Base-by-base conservation (phyloP, 768 basidiomycete genomes). In the Lentinula lateritia region DNA sequence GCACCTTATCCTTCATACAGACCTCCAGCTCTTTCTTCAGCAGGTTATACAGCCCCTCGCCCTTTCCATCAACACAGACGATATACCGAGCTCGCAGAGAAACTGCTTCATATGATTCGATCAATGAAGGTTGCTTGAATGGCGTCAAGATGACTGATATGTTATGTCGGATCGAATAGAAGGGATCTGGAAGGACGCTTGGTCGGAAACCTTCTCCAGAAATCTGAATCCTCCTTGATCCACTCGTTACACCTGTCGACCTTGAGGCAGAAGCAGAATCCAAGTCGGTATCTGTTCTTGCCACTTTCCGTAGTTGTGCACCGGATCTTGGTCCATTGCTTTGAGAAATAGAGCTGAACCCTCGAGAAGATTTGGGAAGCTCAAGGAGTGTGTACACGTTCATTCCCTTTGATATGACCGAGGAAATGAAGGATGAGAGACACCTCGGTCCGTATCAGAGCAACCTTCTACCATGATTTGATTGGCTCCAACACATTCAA, bases 241-340 rank as follows among this genome's bases (percentile, higher is more conserved):
- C 80, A 15, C 63, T 68, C 32, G 66, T 67, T 52, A 67, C 58
- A 18, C 71, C 75, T 4, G 28, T 28, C 43, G 77, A 78, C 69
- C 89, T 84, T 72, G 79, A 84, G 66, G 86, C 83, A 71, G 86
- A 84, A 65, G 81, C 82, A 66, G 86, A 80, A 75, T 90, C 88
- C 73, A 82, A 84, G 78, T 88, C 86, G 67, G 76, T 75, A 64
- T 81, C 81, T 73, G 88, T 75, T 64, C 88, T 86, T 63, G 86
- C 80, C 61, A 83, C 83, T 78, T 92, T 91, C 73, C 80, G 82
- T 65, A 83, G 82, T 75, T 81, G 84, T 73, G 83, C 83, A 70
- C 76, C 81, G 69, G 77, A 80, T 73, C 78, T 79, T 61, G 79
- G 76, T 62, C 77, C 72, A 34, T 70, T 65, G 60, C 77, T 76